Conservation (phyloP, 2,329 filamentous ascomycete species). For the Diaporthe helianthi region DNA sequence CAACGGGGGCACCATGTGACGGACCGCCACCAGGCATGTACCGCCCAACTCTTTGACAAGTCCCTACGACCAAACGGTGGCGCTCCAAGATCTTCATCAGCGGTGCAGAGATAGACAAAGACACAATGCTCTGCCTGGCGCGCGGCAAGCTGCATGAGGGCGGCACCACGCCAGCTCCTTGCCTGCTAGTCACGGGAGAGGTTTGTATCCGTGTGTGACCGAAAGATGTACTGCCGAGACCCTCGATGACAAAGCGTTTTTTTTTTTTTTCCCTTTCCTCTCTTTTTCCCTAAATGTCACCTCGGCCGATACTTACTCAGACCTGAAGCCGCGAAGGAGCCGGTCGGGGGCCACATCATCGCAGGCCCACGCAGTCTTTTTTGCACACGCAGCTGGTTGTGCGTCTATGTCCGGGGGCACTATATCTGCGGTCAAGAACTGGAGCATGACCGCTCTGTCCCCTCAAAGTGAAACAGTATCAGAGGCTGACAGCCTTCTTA, state of each 20-base stretch:
- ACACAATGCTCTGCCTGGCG: conserved; percentile 28
- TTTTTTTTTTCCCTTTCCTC: no score
- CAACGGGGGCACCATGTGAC: conserved; percentile 17
- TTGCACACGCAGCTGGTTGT: conserved; percentile 1
- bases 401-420: conserved; percentile 24
- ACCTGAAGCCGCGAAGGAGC: conserved; percentile 18
- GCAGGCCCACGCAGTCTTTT: conserved; percentile 12
- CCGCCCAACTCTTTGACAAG: not conserved
- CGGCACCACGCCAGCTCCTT: conserved; percentile 24
- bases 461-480: conserved; percentile 28
- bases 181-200: conserved; percentile 21
- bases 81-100: not conserved
- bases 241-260: conserved; percentile 14
- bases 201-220: conserved; percentile 18
- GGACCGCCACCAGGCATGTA: not conserved
- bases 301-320: not conserved
- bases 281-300: not conserved
- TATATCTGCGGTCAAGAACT: conserved; percentile 21
- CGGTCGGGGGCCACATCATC: conserved; percentile 15
- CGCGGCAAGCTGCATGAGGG: conserved; percentile 26
- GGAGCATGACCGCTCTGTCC: conserved; percentile 18
- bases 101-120: conserved; percentile 6
- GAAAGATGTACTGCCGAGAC: conserved; percentile 11
- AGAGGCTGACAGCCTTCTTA: conserved; percentile 20
- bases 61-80: not conserved